A percentile compares a stretch with the other conserved stretches of the same genome.
phyloP scores from a whole-genome alignment of 208 protist genomes.

The Trypanosoma grayi region DNA sequence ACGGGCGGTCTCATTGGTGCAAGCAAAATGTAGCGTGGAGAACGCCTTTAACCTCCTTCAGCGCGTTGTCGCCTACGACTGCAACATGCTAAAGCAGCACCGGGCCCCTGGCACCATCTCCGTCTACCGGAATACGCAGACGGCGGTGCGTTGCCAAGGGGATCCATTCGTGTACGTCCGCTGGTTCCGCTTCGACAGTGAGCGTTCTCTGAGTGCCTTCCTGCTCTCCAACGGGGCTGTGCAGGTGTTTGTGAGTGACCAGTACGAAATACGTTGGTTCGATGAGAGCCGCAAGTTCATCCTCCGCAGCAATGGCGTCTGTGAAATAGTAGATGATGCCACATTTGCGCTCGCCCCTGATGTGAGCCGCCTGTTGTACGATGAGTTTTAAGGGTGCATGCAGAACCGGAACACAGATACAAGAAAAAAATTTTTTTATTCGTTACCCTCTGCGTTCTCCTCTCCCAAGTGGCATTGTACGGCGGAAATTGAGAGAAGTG shows the following conservation, averaged over 20 bases:
- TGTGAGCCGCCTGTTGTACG: conserved; percentile 71
- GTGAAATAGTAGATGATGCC: conserved; percentile 74
- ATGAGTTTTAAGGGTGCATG: conserved; percentile 45
- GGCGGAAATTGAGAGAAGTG: no score
- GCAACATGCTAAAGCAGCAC: conserved; percentile 79
- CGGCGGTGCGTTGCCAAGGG: conserved; percentile 52
- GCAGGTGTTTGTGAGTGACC: conserved; percentile 77
- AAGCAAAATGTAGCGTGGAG: conserved; percentile 46
- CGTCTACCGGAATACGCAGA: conserved; percentile 73
- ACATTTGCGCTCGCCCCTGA: conserved; percentile 56
- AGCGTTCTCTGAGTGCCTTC: conserved; percentile 65
- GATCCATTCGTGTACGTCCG: conserved; percentile 84
- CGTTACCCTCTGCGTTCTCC: conserved; percentile 7
- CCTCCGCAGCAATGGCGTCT: conserved; percentile 79
- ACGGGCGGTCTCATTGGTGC: conserved; percentile 41
- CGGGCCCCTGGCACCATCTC: conserved; percentile 79
- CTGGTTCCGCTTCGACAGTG: conserved; percentile 83
- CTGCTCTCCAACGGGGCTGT: conserved; percentile 82
- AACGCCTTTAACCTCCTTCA: conserved; percentile 62
- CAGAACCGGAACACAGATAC: conserved; percentile 15
- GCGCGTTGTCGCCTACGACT: conserved; percentile 69
- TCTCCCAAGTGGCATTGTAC: no score
- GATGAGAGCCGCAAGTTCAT: conserved; percentile 81
- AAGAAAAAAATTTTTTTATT: conserved; percentile 3
- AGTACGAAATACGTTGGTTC: conserved; percentile 87